These are phyloP conservation scores for Chalara sp. DNA, from an alignment of 2,329 filamentous ascomycete genomes.

Conservation along the genomic window DNA sequence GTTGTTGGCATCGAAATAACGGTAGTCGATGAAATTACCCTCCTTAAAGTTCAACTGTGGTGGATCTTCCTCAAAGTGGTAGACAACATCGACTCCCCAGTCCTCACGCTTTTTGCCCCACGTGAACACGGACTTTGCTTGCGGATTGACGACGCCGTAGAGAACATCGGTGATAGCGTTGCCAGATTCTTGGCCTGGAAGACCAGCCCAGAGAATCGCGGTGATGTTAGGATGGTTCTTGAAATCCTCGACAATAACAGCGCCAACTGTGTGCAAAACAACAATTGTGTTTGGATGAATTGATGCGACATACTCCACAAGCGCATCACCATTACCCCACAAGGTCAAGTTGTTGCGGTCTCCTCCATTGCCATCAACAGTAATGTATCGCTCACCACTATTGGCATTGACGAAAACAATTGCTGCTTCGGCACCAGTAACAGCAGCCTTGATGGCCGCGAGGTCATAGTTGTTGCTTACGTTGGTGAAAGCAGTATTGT, in stretches of 20 bases:
- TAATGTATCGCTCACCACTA: conserved; percentile 79
- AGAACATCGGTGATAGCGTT: conserved; percentile 74
- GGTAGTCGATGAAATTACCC: conserved; percentile 77
- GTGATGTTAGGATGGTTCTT: conserved; percentile 73
- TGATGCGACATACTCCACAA: conserved; percentile 74
- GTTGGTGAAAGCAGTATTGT: conserved; percentile 56
- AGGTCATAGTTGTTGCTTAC: conserved; percentile 55
- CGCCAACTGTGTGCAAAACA: conserved; percentile 78
- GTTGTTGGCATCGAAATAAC: conserved; percentile 58
- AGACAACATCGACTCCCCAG: conserved; percentile 35
- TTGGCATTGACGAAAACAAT: conserved; percentile 88
- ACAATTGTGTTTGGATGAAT: conserved; percentile 84
- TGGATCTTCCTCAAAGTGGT: conserved; percentile 35
- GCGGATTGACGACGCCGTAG: conserved; percentile 72
- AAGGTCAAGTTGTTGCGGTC: conserved; percentile 90
- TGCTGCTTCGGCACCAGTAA: conserved; percentile 58
- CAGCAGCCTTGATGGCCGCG: conserved; percentile 52
- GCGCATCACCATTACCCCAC: conserved; percentile 73
- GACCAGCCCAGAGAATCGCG: conserved; percentile 74
- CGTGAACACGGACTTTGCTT: conserved; percentile 72
- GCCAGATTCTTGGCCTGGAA: conserved; percentile 82
- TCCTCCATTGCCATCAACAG: conserved; percentile 72
- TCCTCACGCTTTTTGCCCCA: conserved; percentile 49
- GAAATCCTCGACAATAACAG: conserved; percentile 71
- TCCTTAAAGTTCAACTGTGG: conserved; percentile 71